Conservation (phyloP, 495 filamentous ascomycete genomes). For the Aspergillus nidulans region DNA sequence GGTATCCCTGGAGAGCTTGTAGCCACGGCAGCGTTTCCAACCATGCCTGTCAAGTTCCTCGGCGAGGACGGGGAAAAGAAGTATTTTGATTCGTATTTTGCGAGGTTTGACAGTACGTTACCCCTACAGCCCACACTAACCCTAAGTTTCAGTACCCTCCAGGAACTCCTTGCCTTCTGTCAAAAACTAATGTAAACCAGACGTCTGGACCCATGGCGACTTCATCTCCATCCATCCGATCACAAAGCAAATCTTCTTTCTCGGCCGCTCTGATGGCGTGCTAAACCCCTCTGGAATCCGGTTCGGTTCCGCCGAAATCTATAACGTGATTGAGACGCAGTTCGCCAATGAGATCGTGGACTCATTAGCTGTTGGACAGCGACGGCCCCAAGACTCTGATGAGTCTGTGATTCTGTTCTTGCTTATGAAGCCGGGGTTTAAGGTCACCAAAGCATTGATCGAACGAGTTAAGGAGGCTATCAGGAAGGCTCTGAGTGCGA, state of each 20-base stretch:
- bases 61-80: conserved; percentile 50
- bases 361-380: conserved; percentile 70
- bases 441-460: conserved; percentile 54
- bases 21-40: conserved; percentile 63
- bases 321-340: conserved; percentile 63
- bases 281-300: conserved; percentile 74
- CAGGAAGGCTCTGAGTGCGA: conserved; percentile 55
- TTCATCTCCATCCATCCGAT: conserved; percentile 66
- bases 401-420: conserved; percentile 74
- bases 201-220: conserved; percentile 80
- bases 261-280: conserved; percentile 72
- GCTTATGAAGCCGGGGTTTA: conserved; percentile 57
- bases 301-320: conserved; percentile 77
- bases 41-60: conserved; percentile 70
- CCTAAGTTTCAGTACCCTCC: not conserved
- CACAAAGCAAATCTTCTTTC: conserved; percentile 61
- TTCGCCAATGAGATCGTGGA: conserved; percentile 60
- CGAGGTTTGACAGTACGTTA: conserved; percentile 44
- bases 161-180: too few species aligned
- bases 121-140: not conserved
- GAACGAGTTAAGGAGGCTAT: conserved; percentile 59
- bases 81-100: conserved; percentile 70
- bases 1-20: conserved; percentile 73
- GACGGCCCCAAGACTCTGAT: conserved; percentile 61
- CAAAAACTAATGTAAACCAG: conserved; percentile 10